Percentiles rank a stretch among this genome's conserved stretches.
Conservation (phyloP, 345 rosid genomes). For the Eucalyptus curtisii region DNA sequence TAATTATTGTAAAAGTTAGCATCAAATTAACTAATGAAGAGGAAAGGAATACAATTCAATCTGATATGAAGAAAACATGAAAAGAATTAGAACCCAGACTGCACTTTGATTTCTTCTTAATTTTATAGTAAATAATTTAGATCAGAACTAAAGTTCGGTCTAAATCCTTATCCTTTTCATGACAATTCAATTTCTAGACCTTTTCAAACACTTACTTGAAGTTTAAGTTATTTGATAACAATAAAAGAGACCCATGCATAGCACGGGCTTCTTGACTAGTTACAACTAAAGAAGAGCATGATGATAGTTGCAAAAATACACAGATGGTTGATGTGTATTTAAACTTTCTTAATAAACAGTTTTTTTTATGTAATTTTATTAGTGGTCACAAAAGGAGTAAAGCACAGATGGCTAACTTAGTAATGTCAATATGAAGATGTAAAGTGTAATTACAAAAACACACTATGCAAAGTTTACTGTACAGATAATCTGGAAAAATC, state of each 20-base stretch:
- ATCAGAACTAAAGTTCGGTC: not conserved
- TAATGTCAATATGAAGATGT: not conserved
- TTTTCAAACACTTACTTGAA: not conserved
- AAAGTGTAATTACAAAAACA: not conserved
- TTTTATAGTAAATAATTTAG: not conserved
- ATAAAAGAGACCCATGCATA: not conserved
- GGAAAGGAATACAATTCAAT: not conserved
- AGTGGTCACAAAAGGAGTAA: not conserved
- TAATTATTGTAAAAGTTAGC: not conserved
- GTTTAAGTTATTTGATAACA: not conserved
- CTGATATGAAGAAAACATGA: not conserved
- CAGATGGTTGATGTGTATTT: not conserved
- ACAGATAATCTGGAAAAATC: not conserved
- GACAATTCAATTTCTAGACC: not conserved
- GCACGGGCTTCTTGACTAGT: not conserved
- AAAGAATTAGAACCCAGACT: not conserved
- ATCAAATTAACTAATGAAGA: not conserved
- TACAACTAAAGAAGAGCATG: not conserved
- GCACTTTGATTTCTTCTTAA: not conserved
- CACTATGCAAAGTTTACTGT: rapidly evolving
- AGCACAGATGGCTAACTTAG: not conserved
- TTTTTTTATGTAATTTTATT: not conserved
- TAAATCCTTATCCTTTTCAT: not conserved
- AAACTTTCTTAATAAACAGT: not conserved
- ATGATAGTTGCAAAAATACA: not conserved